phyloP scores from a whole-genome alignment of 2,329 filamentous ascomycete species.

The Ceratocystis huliohia region DNA sequence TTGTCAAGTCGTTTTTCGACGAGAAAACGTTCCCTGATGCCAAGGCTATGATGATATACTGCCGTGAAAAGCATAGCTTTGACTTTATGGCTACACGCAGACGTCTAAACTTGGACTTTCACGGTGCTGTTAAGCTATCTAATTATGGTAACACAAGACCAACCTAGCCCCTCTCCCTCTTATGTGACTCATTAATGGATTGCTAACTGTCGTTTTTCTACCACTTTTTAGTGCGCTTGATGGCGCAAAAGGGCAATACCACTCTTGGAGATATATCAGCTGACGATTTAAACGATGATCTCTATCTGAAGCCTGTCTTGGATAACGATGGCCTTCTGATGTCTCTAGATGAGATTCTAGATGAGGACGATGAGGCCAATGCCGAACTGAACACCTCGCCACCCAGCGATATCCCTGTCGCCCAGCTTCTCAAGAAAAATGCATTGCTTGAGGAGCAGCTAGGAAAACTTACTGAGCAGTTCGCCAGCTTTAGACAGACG shows the following conservation, averaged over 20 bases:
- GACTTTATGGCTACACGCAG: conserved; percentile 52
- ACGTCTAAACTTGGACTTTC: conserved; percentile 52
- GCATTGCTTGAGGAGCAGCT: conserved; percentile 38
- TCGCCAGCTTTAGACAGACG: conserved; percentile 50
- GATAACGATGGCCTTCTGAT: conserved; percentile 85
- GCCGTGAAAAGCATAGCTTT: conserved; percentile 52
- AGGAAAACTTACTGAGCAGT: conserved; percentile 51
- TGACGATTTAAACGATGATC: conserved; percentile 59
- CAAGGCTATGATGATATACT: conserved; percentile 53
- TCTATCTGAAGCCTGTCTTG: conserved; percentile 69
- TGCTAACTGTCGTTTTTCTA: neutral
- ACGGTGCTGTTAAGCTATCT: conserved; percentile 60
- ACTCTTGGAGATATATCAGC: conserved; percentile 47
- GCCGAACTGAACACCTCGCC: conserved; percentile 16
- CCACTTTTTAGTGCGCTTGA: conserved; percentile 34
- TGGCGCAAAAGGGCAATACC: conserved; percentile 33
- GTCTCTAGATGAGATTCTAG: conserved; percentile 63
- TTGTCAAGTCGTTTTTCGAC: conserved; percentile 56
- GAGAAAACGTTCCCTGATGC: conserved; percentile 52
- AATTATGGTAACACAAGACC: conserved; percentile 43
- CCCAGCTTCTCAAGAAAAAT: conserved; percentile 24
- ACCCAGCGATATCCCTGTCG: neutral
- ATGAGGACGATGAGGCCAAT: conserved; percentile 32
- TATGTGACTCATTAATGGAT: neutral
- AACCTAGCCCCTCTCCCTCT: neutral